Percentiles rank a stretch among this genome's conserved stretches.
Conservation (phyloP, 495 filamentous ascomycete species). For the Lineolata rhizophorae region DNA sequence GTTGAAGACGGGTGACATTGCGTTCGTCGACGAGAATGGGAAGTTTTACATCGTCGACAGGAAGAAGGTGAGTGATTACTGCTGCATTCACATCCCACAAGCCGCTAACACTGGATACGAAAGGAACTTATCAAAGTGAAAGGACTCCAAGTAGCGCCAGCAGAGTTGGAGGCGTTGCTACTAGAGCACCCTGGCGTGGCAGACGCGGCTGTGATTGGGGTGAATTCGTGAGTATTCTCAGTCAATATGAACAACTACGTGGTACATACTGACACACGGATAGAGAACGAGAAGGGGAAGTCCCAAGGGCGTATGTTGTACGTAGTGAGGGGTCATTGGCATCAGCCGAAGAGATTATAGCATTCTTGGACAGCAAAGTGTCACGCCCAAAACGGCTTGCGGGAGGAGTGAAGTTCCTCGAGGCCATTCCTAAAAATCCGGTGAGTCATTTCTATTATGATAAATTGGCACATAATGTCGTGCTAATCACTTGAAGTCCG, state of each 20-base stretch:
- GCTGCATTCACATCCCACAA: too few species aligned
- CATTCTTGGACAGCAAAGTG: conserved; percentile 12
- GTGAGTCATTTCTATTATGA: conserved; percentile 4
- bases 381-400: conserved; percentile 14
- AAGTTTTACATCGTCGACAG: conserved; percentile 20
- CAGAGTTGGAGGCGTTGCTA: conserved; percentile 19
- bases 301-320: conserved; percentile 18
- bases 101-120: background rate
- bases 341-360: conserved; percentile 12
- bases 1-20: conserved; percentile 21
- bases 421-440: conserved; percentile 20
- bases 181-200: conserved; percentile 16
- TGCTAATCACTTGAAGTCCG: conserved; percentile 10
- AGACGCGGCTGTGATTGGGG: conserved; percentile 19
- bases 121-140: conserved; percentile 22
- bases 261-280: background rate
- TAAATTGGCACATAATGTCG: background rate
- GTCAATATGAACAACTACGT: background rate
- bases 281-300: conserved; percentile 16
- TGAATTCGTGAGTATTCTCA: conserved; percentile 11
- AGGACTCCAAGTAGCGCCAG: conserved; percentile 19
- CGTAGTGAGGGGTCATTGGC: conserved; percentile 5
- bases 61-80: conserved; percentile 16
- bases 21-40: conserved; percentile 14
- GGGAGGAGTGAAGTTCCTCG: conserved; percentile 15